These are phyloP conservation scores for Xenoacremonium recifei DNA, from an alignment of 2,329 filamentous ascomycete genomes.

Conservation along the genomic window DNA sequence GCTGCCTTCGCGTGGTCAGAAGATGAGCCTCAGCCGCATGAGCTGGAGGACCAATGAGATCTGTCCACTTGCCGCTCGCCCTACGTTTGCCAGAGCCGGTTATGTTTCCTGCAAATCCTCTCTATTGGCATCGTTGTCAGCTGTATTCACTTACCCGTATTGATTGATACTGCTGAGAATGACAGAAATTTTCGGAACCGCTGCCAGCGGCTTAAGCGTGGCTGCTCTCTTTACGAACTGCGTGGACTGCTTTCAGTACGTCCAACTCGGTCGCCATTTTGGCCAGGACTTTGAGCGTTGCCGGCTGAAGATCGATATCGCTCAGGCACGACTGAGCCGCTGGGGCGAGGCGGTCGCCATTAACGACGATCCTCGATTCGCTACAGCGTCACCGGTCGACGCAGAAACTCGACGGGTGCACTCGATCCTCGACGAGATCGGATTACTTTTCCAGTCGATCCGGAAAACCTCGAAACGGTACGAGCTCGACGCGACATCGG, in stretches of 20 bases:
- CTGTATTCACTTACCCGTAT: no score
- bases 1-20: no score
- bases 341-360: conserved; percentile 34
- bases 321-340: conserved; percentile 29
- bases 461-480: conserved; percentile 24
- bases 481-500: conserved; percentile 3
- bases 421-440: conserved; percentile 24
- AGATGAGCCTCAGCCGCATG: no score
- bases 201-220: conserved; percentile 31
- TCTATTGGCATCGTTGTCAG: no score
- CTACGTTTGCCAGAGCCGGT: no score
- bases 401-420: conserved; percentile 8
- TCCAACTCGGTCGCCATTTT: conserved; percentile 36
- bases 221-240: conserved; percentile 36
- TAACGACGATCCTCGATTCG: conserved; percentile 25
- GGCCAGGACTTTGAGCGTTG: conserved; percentile 31
- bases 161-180: no score
- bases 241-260: conserved; percentile 39
- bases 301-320: conserved; percentile 32
- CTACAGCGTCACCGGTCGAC: conserved; percentile 4
- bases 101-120: no score
- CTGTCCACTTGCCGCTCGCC: no score
- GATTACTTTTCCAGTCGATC: conserved; percentile 19
- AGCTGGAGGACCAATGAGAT: no score
- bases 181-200: conserved; percentile 18